Evolutionary conservation across 495 filamentous ascomycete species (phyloP).

Genomic region (Tuber brumale): DNA sequence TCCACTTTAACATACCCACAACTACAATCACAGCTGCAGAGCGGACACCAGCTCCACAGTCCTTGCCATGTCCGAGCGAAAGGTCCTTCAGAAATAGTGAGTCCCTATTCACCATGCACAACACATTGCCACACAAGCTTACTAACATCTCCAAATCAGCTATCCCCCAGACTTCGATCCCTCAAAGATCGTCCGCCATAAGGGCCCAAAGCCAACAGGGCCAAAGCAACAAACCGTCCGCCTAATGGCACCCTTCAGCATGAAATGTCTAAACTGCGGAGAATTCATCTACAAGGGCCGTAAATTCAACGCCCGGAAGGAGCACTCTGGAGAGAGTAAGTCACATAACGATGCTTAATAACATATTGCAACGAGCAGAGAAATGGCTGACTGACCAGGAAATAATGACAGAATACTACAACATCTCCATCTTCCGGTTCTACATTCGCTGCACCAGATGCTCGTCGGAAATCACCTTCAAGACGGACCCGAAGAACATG

Average conservation of each 20-base stretch:
- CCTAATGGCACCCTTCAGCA: conserved; percentile 94
- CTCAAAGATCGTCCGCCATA: conserved; percentile 64
- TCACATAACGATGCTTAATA: not conserved
- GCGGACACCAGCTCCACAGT: conserved; percentile 15
- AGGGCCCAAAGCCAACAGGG: conserved; percentile 62
- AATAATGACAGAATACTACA: conserved; percentile 56
- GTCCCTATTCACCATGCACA: conserved; percentile 27
- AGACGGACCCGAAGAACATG: conserved; percentile 89
- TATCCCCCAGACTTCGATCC: conserved; percentile 98
- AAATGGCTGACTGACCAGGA: conserved; percentile 9
- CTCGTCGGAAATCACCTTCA: conserved; percentile 82
- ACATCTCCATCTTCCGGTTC: conserved; percentile 85
- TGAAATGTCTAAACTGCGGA: conserved; percentile 85
- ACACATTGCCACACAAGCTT: not conserved
- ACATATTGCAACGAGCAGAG: conserved; percentile 1
- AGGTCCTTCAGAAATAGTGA: conserved; percentile 59
- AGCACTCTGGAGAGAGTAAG: conserved; percentile 72
- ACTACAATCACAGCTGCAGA: not conserved
- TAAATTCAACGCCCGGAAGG: conserved; percentile 96
- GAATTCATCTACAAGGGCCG: conserved; percentile 96
- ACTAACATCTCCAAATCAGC: conserved; percentile 42
- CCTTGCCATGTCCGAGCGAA: conserved; percentile 79
- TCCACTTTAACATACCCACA: not conserved
- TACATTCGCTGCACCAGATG: conserved; percentile 94
- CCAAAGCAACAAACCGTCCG: conserved; percentile 82